Base-by-base conservation (phyloP, 139 green algal genomes). In the Chlorella sp. region DNA sequence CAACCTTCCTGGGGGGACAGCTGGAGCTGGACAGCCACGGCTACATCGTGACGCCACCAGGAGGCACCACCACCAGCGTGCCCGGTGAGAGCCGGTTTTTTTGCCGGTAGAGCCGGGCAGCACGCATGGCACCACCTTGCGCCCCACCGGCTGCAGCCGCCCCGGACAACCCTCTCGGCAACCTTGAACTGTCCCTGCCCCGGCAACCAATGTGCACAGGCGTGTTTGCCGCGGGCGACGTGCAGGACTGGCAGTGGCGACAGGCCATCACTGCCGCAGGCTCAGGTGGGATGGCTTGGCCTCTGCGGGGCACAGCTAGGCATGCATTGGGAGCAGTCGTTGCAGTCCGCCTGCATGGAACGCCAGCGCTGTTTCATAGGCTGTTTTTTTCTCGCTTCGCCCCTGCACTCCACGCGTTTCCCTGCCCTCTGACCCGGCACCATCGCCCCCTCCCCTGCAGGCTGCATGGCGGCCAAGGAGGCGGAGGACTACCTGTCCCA, bases 201-300 rank as follows among this genome's bases (percentile, higher is more conserved):
- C 46, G 62, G n/a, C 34, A 60, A 11, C 14, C 14, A 24, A 3
- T 20, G 51, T 24, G 13, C 24, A 43, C 78, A 84, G 81, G 93
- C 36, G 92, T 96, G 40, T 96, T 93, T 87, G 93, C 93, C 13
- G 90, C 89, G 28, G 92, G 93, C 2, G 93, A 96, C 51, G 93
- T 96, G 74, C 90, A 91, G 88, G 93, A 96, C 89, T 90, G 91
- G 85, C 93, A 93, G 88, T 96, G 92, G 92, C 83, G 93, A 28
- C 93, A 96, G 82, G 93, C 93, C 44, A 92, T 96, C 87, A 96
- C 91, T 24, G 91, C 92, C 9, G 93, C 93, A 44, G 93, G 88
- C 67, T 70, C 83, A 80, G 84, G 89, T 90, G 75, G 74, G 83
- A n/a, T n/a, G n/a, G n/a, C n/a, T n/a, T n/a, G n/a, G n/a, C n/a